phyloP scores from a whole-genome alignment of 257 asterid species.

The Solanum paucissectum region DNA sequence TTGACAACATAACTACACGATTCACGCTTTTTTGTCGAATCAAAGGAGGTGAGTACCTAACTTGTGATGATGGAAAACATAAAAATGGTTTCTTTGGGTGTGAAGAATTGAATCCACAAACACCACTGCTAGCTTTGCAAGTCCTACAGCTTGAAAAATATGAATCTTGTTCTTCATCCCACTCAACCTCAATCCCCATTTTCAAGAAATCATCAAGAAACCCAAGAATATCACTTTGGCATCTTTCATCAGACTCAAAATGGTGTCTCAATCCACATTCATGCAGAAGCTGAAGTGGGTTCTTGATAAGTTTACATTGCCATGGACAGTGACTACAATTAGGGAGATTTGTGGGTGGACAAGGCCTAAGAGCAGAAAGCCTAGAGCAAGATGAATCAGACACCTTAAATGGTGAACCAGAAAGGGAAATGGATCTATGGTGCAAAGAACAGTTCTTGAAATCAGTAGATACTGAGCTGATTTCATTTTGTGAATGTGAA shows the following conservation, averaged over 20 bases:
- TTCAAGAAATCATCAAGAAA: constrained; percentile 49
- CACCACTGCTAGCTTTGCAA: constrained; percentile 41
- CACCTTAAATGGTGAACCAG: constrained; percentile 65
- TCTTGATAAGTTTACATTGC: constrained; percentile 62
- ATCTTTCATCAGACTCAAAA: constrained; percentile 48
- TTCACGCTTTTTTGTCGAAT: constrained; percentile 32
- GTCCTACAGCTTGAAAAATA: constrained; percentile 55
- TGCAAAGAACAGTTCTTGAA: constrained; percentile 30
- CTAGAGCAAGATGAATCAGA: constrained; percentile 82
- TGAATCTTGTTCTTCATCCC: constrained; percentile 65
- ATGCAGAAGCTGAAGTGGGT: constrained; percentile 43
- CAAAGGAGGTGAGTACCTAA: constrained; percentile 3
- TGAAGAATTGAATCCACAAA: constrained; percentile 71
- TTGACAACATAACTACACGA: constrained; percentile 28
- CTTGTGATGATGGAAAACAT: constrained; percentile 32
- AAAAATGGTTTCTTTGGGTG: constrained; percentile 43
- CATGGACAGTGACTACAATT: constrained; percentile 64
- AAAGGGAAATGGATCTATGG: constrained; percentile 44
- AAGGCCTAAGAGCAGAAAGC: constrained; percentile 53
- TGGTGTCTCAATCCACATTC: constrained; percentile 54
- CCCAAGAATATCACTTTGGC: constrained; percentile 67
- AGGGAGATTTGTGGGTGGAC: constrained; percentile 52
- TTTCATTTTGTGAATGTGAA: background rate
- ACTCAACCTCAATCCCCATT: constrained; percentile 65
- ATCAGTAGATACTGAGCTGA: background rate